phyloP scores from a whole-genome alignment of 2,329 filamentous ascomycete species.

The Fusarium acutatum region DNA sequence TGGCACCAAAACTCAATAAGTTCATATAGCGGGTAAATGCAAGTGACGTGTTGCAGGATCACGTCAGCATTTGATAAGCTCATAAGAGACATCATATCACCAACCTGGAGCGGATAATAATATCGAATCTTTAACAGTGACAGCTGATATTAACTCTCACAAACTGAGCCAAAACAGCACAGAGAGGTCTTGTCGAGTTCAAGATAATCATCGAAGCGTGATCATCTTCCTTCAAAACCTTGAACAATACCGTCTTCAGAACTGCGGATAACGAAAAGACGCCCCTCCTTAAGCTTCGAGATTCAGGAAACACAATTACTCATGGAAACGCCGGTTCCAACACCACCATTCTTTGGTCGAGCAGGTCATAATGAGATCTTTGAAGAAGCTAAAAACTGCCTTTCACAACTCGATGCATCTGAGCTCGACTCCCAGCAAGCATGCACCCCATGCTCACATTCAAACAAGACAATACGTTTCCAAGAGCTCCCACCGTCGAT shows the following conservation, averaged over 20 bases:
- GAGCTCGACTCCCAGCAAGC: neutral
- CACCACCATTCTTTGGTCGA: constrained; percentile 1
- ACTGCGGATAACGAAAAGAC: neutral
- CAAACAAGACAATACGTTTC: neutral
- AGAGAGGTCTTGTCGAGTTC: accelerated
- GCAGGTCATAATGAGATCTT: neutral
- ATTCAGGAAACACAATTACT: accelerated
- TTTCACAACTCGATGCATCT: neutral
- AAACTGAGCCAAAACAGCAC: accelerated
- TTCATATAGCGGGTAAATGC: neutral
- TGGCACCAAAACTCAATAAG: neutral
- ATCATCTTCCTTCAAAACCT: neutral
- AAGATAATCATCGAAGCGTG: neutral
- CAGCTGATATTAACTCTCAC: neutral
- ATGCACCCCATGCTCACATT: neutral
- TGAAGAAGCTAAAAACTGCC: neutral
- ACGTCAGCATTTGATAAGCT: neutral
- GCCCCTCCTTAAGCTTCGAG: accelerated
- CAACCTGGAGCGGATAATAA: neutral
- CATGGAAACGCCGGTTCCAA: neutral
- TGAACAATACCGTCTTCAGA: accelerated
- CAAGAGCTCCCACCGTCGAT: neutral
- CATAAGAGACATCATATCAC: neutral
- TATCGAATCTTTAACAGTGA: too few species aligned
- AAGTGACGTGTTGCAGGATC: neutral